These are phyloP conservation scores for Radiomyces spectabilis DNA, from an alignment of 192 early-diverging fungal species.

Conservation along the genomic window DNA sequence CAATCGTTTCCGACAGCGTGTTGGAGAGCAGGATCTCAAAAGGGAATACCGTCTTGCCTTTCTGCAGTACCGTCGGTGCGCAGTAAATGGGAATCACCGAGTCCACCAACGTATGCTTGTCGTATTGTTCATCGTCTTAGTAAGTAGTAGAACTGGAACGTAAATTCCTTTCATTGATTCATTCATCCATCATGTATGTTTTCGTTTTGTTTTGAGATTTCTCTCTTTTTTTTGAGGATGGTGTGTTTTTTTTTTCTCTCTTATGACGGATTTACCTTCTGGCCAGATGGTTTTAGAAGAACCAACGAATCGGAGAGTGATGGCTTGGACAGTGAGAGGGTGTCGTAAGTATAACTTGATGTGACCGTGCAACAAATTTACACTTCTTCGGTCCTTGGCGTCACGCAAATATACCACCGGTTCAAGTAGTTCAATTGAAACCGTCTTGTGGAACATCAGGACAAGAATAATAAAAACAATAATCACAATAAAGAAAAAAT, in stretches of 20 bases:
- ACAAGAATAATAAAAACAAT: neutral
- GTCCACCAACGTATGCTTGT: slow-evolving; percentile 19
- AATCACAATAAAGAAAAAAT: neutral
- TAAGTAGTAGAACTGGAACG: neutral
- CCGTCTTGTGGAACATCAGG: slow-evolving; percentile 14
- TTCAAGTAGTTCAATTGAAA: slow-evolving; percentile 24
- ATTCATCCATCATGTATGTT: too few species aligned
- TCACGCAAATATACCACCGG: slow-evolving; percentile 17
- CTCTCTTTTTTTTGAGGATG: too few species aligned
- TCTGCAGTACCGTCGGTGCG: neutral
- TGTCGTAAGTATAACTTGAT: slow-evolving; percentile 7
- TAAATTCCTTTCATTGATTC: too few species aligned
- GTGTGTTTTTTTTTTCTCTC: neutral
- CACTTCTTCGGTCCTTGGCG: slow-evolving; percentile 4
- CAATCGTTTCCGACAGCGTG: slow-evolving; percentile 21
- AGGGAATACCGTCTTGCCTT: slow-evolving; percentile 12
- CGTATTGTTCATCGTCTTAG: slow-evolving; percentile 12
- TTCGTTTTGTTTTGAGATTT: too few species aligned
- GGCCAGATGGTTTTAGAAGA: slow-evolving; percentile 27
- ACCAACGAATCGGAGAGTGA: slow-evolving; percentile 19
- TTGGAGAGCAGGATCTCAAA: slow-evolving; percentile 26
- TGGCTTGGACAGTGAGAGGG: slow-evolving; percentile 1
- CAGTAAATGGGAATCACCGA: slow-evolving; percentile 1
- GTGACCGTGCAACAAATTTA: slow-evolving; percentile 18
- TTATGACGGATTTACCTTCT: slow-evolving; percentile 8